Base-by-base conservation (phyloP, 2,329 filamentous ascomycete genomes). In the Colletotrichum tanaceti region DNA sequence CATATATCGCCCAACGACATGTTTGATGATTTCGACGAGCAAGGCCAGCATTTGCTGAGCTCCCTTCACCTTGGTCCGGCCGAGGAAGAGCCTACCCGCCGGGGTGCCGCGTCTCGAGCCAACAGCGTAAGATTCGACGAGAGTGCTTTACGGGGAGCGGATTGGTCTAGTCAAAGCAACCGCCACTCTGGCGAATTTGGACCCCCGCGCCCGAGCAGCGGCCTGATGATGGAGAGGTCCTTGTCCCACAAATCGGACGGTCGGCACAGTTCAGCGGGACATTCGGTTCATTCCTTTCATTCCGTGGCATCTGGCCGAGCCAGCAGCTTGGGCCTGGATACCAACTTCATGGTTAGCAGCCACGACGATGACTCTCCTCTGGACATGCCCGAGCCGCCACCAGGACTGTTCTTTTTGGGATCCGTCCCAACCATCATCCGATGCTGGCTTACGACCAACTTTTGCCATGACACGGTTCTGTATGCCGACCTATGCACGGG, bases 61-160 rank as follows among this genome's bases (percentile, higher is more conserved):
- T 93, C 92, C 62, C 86, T 98, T 66, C 93, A 94, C 68, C 85
- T 98, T 7, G 95, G 97, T 2, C 80, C 81, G 72, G 87, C 91
- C 5, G 94, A 97, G 71, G 94, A 98, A 71, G 92, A 94, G 76
- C 92, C 92, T 39, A 90, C 93, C 65, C 89, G 93, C 44, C 89
- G 95, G 71, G 93, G 96, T 62, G 93, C 93, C 22, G 91, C 93
- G 20, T 99, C 96, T 20, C 88, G 96, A 73, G 95, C 96, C 55
- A 98, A 98, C 77, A 98, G 96, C 76, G 96, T 99, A 73, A 92
- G 96, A 44, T 99, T 99, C 75, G 96, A 98, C 76, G 95, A 98
- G 78, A 97, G 93, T 76, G 94, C 95, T 16, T 89, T 97, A 73
- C 94, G 97, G 74, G 92, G 93, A 55, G 94, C 88, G 10, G 87